phyloP scores from a whole-genome alignment of 1,139 yeast species.

The Nakaseomyces sp. region DNA sequence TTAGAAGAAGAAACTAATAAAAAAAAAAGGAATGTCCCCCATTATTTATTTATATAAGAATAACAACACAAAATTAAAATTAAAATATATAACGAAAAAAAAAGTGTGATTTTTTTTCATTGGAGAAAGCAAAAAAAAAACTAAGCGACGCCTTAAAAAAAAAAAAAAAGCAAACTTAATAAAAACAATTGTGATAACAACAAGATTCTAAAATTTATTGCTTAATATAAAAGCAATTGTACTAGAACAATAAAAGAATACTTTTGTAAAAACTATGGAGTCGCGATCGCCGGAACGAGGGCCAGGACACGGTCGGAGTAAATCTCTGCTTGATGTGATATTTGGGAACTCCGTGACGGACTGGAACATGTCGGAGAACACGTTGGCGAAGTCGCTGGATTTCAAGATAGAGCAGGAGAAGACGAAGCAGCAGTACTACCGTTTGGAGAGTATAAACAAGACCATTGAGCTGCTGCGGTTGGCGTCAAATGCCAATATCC shows the following conservation, averaged over 20 bases:
- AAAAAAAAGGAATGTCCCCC: too few species aligned
- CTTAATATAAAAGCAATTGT: too few species aligned
- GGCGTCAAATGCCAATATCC: slow-evolving; percentile 58
- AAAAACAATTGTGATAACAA: background rate
- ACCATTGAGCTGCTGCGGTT: slow-evolving; percentile 53
- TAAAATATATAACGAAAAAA: background rate
- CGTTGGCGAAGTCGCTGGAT: slow-evolving; percentile 54
- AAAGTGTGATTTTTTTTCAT: background rate
- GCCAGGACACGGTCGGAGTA: slow-evolving; percentile 1
- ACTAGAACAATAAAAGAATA: too few species aligned
- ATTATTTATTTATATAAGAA: too few species aligned
- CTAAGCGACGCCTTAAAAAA: background rate
- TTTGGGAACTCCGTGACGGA: slow-evolving; percentile 19
- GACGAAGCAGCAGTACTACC: slow-evolving; percentile 74
- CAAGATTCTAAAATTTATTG: too few species aligned
- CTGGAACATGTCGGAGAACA: slow-evolving; percentile 39
- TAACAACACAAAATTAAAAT: background rate
- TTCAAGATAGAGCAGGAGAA: slow-evolving; percentile 70
- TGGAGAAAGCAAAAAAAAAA: background rate
- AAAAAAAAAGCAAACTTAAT: background rate
- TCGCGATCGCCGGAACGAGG: slow-evolving; percentile 1
- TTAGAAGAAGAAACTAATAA: background rate
- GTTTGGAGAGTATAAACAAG: slow-evolving; percentile 52
- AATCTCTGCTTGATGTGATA: slow-evolving; percentile 13
- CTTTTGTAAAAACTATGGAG: background rate